Evolutionary conservation across 345 rosid genomes (phyloP).

Genomic region (Carallia brachiata): DNA sequence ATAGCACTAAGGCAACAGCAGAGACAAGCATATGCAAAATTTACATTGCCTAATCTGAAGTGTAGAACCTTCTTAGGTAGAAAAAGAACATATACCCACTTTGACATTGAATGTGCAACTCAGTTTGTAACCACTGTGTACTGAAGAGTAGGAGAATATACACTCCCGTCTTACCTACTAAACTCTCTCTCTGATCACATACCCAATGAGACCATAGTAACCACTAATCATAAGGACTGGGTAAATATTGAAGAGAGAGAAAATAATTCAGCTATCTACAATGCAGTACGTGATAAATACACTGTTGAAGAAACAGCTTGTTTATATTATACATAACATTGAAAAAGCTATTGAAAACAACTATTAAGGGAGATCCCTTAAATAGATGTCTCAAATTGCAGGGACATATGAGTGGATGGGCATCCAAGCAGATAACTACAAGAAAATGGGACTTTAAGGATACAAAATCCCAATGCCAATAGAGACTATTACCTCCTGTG

Average conservation of each 20-base stretch:
- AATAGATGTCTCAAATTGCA: conserved; percentile 7
- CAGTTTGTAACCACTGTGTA: too few relatives aligned
- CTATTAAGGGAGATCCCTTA: neutral
- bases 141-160: too few relatives aligned
- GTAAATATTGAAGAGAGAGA: neutral
- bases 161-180: too few relatives aligned
- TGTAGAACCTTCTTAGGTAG: too few relatives aligned
- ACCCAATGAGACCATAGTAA: neutral
- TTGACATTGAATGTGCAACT: too few relatives aligned
- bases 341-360: too few relatives aligned
- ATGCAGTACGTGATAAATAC: neutral
- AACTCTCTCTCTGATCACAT: neutral
- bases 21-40: too few relatives aligned
- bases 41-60: too few relatives aligned
- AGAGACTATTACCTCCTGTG: conserved; percentile 60
- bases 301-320: neutral
- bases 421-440: neutral
- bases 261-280: neutral
- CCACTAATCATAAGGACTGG: neutral
- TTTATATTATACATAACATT: too few relatives aligned
- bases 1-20: too few relatives aligned
- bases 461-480: conserved; percentile 2
- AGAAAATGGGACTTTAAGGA: neutral
- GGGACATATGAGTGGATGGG: neutral
- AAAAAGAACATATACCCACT: too few relatives aligned